Conservation (phyloP, 345 rosid genomes). For the Brassica rapa region DNA sequence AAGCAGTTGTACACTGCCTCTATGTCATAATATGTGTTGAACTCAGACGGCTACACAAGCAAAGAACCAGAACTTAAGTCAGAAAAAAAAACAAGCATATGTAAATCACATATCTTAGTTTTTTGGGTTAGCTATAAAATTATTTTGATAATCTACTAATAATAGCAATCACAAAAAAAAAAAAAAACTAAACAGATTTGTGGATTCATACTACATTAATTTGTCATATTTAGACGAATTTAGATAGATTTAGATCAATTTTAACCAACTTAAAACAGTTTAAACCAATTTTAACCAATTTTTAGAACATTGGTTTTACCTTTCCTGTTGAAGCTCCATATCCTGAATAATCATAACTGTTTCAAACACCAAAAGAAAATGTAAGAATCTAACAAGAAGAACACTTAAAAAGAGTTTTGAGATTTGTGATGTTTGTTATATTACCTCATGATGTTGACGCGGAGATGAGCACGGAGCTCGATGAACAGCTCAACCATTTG, state of each 20-base stretch:
- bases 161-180: no score
- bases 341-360: constrained; percentile 99
- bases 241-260: no score
- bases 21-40: constrained; percentile 93
- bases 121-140: no score
- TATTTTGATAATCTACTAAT: no score
- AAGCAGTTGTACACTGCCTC: constrained; percentile 87
- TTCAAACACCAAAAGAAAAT: not conserved
- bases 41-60: constrained; percentile 69
- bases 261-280: no score
- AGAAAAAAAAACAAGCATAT: not conserved
- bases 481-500: constrained; percentile 95
- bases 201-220: no score
- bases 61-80: constrained; percentile 4
- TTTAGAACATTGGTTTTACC: constrained; percentile 39
- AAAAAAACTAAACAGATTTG: no score
- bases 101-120: not conserved
- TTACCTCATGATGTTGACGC: constrained; percentile 92
- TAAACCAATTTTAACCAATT: no score
- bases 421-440: not conserved
- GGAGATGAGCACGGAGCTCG: constrained; percentile 93
- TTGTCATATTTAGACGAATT: no score
- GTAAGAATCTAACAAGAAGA: constrained; percentile 26
- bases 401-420: not conserved
- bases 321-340: constrained; percentile 97